Evolutionary conservation across 2,329 filamentous ascomycete species (phyloP).

Genomic region (Cladosporium sp.): DNA sequence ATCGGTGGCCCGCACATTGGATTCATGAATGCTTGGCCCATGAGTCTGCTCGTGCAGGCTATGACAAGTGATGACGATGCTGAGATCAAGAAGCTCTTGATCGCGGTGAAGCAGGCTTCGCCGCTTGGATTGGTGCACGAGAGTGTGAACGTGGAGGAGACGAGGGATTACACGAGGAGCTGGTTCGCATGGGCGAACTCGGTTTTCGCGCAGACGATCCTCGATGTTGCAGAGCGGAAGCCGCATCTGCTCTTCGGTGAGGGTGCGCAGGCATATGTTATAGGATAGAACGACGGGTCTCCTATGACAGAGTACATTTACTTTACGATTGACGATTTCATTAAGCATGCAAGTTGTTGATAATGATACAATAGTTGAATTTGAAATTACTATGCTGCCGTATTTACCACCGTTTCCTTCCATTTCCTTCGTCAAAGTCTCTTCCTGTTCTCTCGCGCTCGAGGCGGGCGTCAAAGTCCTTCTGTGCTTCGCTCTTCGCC

Average conservation of each 20-base stretch:
- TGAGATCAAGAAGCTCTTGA: slow-evolving; percentile 75
- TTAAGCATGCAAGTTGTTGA: neutral
- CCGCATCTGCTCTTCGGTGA: slow-evolving; percentile 81
- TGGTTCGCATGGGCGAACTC: slow-evolving; percentile 99
- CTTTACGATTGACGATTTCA: slow-evolving; percentile 8
- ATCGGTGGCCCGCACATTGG: slow-evolving; percentile 88
- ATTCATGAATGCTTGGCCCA: slow-evolving; percentile 90
- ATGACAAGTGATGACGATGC: slow-evolving; percentile 82
- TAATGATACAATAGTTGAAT: neutral
- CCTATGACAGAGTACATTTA: neutral
- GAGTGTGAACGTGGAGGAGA: slow-evolving; percentile 79
- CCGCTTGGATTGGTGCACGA: slow-evolving; percentile 85
- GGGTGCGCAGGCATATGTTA: slow-evolving; percentile 59
- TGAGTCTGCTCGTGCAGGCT: slow-evolving; percentile 88
- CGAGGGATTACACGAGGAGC: slow-evolving; percentile 73
- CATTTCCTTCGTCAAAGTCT: slow-evolving; percentile 41
- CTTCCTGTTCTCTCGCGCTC: slow-evolving; percentile 53
- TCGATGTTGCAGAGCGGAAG: slow-evolving; percentile 86
- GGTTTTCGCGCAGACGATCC: slow-evolving; percentile 88
- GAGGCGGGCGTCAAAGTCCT: slow-evolving; percentile 52
- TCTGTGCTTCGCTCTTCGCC: slow-evolving; percentile 51
- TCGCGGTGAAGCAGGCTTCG: slow-evolving; percentile 73
- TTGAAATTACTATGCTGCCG: neutral
- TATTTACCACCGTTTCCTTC: slow-evolving; percentile 12
- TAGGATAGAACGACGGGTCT: slow-evolving; percentile 23